phyloP scores from a whole-genome alignment of 495 filamentous ascomycete genomes.

The Filosporella fistucella region DNA sequence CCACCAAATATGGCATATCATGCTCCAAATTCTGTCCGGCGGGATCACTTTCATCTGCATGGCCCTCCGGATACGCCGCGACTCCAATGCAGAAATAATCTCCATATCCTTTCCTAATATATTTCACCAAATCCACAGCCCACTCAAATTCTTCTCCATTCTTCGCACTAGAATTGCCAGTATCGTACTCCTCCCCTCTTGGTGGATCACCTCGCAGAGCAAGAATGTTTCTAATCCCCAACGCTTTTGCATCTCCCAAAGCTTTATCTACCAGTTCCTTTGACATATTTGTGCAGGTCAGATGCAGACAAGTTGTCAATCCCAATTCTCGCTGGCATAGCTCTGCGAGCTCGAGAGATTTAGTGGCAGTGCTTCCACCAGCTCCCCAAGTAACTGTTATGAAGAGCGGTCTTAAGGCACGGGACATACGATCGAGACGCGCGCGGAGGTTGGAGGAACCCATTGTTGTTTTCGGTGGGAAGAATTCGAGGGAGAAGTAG shows the following conservation, averaged over 20 bases:
- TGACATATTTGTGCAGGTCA: constrained; percentile 98
- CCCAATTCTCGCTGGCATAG: constrained; percentile 88
- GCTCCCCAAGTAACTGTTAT: constrained; percentile 98
- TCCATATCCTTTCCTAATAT: constrained; percentile 79
- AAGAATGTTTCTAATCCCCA: constrained; percentile 91
- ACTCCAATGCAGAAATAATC: constrained; percentile 98
- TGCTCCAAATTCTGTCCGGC: constrained; percentile 71
- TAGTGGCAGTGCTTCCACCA: constrained; percentile 82
- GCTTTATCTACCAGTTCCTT: constrained; percentile 80
- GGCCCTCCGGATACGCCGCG: constrained; percentile 91
- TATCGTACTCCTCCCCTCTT: constrained; percentile 79
- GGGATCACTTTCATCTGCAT: constrained; percentile 82
- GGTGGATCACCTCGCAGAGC: constrained; percentile 94
- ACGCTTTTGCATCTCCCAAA: constrained; percentile 84
- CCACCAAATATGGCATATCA: constrained; percentile 85
- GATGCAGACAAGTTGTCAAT: constrained; percentile 90
- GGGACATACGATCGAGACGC: constrained; percentile 92
- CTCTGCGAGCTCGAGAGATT: constrained; percentile 91
- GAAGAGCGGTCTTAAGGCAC: constrained; percentile 84
- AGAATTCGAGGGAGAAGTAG: constrained; percentile 98
- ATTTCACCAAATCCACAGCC: constrained; percentile 85
- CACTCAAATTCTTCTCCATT: constrained; percentile 78
- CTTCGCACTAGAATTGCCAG: constrained; percentile 31
- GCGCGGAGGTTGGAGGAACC: constrained; percentile 89
- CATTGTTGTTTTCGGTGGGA: constrained; percentile 94